Conservation (phyloP, 495 filamentous ascomycete genomes). For the Corynascus novoguineensis region DNA sequence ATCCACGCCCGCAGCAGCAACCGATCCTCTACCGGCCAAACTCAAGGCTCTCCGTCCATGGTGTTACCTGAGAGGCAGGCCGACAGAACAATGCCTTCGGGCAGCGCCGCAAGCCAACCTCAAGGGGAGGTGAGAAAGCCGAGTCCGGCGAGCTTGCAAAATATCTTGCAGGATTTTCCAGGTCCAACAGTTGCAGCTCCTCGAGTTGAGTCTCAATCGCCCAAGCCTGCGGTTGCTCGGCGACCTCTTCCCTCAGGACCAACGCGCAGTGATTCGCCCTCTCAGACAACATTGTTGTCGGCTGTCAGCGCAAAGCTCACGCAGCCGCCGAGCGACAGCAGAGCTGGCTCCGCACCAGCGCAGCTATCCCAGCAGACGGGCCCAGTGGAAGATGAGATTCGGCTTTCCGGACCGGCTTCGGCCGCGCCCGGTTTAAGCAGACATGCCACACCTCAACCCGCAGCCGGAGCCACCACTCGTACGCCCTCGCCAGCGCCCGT, state of each 20-base stretch:
- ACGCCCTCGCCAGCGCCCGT: too few relatives aligned
- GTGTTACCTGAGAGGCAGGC: constrained; percentile 9
- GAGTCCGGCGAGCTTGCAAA: constrained; percentile 22
- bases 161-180: constrained; percentile 16
- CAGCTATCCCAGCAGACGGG: background rate
- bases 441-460: constrained; percentile 1
- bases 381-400: background rate
- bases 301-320: background rate
- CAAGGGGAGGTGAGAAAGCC: background rate
- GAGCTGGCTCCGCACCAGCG: constrained; percentile 8
- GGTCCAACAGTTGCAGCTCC: background rate
- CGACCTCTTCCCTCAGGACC: background rate
- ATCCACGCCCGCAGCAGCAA: constrained; percentile 21
- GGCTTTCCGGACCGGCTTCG: background rate
- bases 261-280: background rate
- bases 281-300: background rate
- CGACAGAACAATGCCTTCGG: background rate
- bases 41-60: constrained; percentile 4
- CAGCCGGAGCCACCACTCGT: too few relatives aligned
- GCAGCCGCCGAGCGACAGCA: background rate
- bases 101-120: background rate
- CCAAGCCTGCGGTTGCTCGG: background rate
- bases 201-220: background rate
- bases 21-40: constrained; percentile 7
- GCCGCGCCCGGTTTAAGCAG: background rate